phyloP scores from a whole-genome alignment of 805 yeast genomes.

The Candida sithepensis region DNA sequence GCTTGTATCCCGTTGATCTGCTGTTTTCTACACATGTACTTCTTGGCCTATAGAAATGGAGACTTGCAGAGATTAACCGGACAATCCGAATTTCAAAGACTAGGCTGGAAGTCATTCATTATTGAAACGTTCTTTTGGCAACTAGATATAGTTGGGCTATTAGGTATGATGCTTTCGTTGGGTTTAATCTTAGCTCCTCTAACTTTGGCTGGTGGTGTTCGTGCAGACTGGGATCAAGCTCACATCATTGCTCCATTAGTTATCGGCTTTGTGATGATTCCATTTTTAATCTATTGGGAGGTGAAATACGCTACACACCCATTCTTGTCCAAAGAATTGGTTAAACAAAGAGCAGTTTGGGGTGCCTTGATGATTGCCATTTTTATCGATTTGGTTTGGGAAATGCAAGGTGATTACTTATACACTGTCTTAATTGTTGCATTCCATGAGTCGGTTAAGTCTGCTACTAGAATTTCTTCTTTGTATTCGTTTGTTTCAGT shows the following conservation, averaged over 20 bases:
- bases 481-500: constrained; percentile 65
- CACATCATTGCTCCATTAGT: constrained; percentile 67
- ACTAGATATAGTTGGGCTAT: constrained; percentile 60
- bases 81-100: constrained; percentile 24
- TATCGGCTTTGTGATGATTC: constrained; percentile 58
- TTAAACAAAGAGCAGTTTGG: constrained; percentile 72
- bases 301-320: constrained; percentile 53
- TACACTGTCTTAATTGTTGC: constrained; percentile 66
- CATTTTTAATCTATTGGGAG: constrained; percentile 63
- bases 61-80: constrained; percentile 43
- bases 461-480: constrained; percentile 66
- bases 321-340: constrained; percentile 53
- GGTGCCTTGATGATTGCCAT: constrained; percentile 60
- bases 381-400: constrained; percentile 57
- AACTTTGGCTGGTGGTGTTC: constrained; percentile 68
- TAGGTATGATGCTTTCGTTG: constrained; percentile 50
- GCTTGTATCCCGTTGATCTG: constrained; percentile 55
- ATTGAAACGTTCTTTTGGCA: constrained; percentile 53
- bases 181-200: constrained; percentile 70
- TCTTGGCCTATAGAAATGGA: constrained; percentile 47
- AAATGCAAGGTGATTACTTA: constrained; percentile 67
- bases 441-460: constrained; percentile 50
- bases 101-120: constrained; percentile 32
- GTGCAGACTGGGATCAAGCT: constrained; percentile 54
- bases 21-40: constrained; percentile 54